A percentile compares a stretch with the other conserved stretches of the same genome.
Conservation (phyloP, 1,139 yeast species). For the Yamadazyma pseudoaaseri region DNA sequence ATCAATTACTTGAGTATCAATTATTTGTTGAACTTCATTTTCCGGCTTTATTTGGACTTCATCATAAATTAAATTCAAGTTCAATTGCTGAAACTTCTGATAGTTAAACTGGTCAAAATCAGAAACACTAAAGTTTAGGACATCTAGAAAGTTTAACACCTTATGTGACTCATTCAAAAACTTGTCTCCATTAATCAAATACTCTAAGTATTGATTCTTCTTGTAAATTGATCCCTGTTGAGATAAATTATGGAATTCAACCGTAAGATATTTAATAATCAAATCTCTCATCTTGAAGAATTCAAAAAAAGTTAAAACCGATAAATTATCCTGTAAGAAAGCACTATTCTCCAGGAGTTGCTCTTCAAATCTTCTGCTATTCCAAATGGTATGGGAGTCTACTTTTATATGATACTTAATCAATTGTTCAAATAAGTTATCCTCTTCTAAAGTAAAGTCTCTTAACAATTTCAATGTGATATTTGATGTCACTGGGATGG, state of each 20-base stretch:
- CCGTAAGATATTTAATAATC: conserved; percentile 64
- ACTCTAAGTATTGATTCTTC: conserved; percentile 51
- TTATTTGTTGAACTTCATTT: conserved; percentile 7
- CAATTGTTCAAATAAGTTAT: conserved; percentile 51
- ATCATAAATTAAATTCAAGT: conserved; percentile 27
- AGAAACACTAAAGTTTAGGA: conserved; percentile 55
- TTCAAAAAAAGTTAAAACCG: conserved; percentile 55
- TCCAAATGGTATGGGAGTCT: conserved; percentile 50
- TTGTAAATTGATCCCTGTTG: conserved; percentile 51
- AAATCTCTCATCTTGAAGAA: conserved; percentile 64
- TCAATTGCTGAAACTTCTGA: conserved; percentile 36
- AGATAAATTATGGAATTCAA: conserved; percentile 68
- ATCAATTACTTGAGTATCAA: conserved; percentile 5
- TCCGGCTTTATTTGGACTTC: conserved; percentile 16
- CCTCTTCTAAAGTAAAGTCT: conserved; percentile 19
- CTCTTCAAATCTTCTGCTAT: conserved; percentile 42
- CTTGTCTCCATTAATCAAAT: conserved; percentile 50
- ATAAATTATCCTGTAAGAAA: conserved; percentile 32
- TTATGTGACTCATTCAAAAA: conserved; percentile 57
- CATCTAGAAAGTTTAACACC: conserved; percentile 66
- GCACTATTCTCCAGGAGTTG: conserved; percentile 28
- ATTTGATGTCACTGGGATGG: conserved; percentile 52
- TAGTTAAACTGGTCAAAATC: conserved; percentile 37
- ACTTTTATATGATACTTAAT: conserved; percentile 57
- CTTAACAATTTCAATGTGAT: conserved; percentile 56